Evolutionary conservation across 768 basidiomycete genomes (phyloP).

Genomic region (Amanita muscaria): DNA sequence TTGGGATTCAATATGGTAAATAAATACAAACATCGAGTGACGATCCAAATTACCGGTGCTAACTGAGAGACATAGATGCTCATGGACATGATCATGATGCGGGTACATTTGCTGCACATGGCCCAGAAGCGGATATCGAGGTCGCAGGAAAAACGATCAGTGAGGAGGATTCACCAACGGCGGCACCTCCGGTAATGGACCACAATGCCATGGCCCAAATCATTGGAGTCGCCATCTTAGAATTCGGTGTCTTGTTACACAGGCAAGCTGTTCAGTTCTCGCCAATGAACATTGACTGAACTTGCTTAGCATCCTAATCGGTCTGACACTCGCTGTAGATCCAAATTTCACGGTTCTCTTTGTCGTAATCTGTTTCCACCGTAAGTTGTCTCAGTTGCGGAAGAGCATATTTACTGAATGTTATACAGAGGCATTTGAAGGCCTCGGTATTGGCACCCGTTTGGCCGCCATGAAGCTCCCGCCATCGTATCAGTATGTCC

Average conservation of each 20-base stretch:
- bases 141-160: conserved; percentile 11
- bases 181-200: conserved; percentile 11
- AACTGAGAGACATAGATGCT: not conserved
- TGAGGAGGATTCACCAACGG: conserved; percentile 12
- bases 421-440: conserved; percentile 79
- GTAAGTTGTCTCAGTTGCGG: conserved; percentile 36
- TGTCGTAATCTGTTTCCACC: conserved; percentile 85
- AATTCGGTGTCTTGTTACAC: conserved; percentile 89
- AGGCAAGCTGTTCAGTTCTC: conserved; percentile 28
- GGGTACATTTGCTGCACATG: conserved; percentile 58
- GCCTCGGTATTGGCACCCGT: conserved; percentile 86
- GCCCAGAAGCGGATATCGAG: conserved; percentile 40
- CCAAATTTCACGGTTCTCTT: conserved; percentile 77
- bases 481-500: conserved; percentile 42
- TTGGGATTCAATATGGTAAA: conserved; percentile 57
- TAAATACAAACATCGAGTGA: too few species aligned
- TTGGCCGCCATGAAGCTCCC: conserved; percentile 69
- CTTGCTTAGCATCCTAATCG: conserved; percentile 61
- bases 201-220: conserved; percentile 54
- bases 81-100: conserved; percentile 23
- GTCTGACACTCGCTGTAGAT: conserved; percentile 89
- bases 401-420: not conserved
- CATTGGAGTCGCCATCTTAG: conserved; percentile 83
- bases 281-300: not conserved
- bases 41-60: not conserved